Percentiles rank a stretch among this genome's conserved stretches.
phyloP scores from a whole-genome alignment of 2,329 filamentous ascomycete genomes.

The Sporothrix curviconia region DNA sequence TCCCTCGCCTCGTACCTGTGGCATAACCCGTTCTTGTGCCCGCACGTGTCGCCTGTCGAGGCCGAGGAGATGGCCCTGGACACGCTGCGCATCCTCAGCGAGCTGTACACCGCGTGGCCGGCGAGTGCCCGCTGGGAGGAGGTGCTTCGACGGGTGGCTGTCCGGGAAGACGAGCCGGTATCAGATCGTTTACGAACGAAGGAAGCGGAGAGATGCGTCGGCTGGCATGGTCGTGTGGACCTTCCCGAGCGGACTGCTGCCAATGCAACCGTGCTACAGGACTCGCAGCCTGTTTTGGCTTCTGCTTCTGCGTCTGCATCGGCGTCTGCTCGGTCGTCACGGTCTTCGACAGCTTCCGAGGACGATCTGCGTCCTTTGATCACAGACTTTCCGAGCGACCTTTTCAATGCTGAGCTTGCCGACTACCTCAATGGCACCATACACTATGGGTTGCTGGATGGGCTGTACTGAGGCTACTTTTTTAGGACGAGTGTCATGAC shows the following conservation, averaged over 20 bases:
- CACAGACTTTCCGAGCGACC: conserved; percentile 19
- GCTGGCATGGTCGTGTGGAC: no score
- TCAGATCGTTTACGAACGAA: no score
- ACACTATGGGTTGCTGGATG: conserved; percentile 18
- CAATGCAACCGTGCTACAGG: no score
- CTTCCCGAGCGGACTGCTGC: no score
- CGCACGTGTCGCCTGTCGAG: conserved; percentile 11
- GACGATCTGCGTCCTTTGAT: background rate
- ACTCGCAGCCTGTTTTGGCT: no score
- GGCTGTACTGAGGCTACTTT: no score
- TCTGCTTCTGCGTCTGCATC: background rate
- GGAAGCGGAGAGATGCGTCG: background rate
- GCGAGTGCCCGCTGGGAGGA: conserved; percentile 22
- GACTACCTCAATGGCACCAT: conserved; percentile 19
- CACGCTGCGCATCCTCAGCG: conserved; percentile 19
- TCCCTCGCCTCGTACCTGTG: conserved; percentile 24
- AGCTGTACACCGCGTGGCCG: conserved; percentile 22
- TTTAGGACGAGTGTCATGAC: no score
- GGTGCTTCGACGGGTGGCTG: conserved; percentile 19
- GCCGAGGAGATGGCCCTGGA: conserved; percentile 18
- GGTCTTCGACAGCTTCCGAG: background rate
- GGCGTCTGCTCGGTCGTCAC: background rate
- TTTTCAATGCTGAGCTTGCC: conserved; percentile 21
- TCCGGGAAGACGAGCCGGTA: background rate
- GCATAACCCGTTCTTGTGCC: conserved; percentile 17